phyloP scores from a whole-genome alignment of 495 filamentous ascomycete genomes.

The Neurospora tetrasperma region DNA sequence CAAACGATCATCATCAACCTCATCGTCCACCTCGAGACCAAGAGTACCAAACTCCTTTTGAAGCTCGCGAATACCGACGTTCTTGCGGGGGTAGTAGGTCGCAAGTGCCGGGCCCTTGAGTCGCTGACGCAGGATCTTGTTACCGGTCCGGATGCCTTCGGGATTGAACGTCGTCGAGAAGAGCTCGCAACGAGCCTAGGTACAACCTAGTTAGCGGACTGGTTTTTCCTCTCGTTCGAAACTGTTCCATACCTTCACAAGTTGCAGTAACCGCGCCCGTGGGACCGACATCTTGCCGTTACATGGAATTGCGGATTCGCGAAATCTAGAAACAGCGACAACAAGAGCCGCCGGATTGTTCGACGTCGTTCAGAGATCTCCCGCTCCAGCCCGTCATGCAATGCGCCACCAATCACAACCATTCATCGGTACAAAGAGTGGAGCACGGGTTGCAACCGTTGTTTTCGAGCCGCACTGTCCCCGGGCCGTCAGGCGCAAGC shows the following conservation, averaged over 20 bases:
- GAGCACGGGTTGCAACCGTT: background rate
- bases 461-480: constrained; percentile 2
- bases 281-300: constrained; percentile 56
- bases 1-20: constrained; percentile 66
- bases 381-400: background rate
- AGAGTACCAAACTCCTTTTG: constrained; percentile 45
- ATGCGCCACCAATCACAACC: constrained; percentile 8
- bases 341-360: background rate
- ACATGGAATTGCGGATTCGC: constrained; percentile 12
- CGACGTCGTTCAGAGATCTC: constrained; percentile 12
- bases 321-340: constrained; percentile 1
- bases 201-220: constrained; percentile 4
- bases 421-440: background rate
- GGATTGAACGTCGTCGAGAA: constrained; percentile 91
- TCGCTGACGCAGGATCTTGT: constrained; percentile 77
- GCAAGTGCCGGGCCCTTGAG: constrained; percentile 67
- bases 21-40: constrained; percentile 55
- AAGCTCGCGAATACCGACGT: constrained; percentile 59
- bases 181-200: constrained; percentile 76
- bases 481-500: background rate
- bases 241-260: constrained; percentile 56
- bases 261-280: constrained; percentile 60
- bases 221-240: background rate
- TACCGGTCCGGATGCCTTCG: constrained; percentile 64
- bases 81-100: constrained; percentile 75